These are phyloP conservation scores for Mycena olivaceomarginata DNA, from an alignment of 768 basidiomycete genomes.

Conservation along the genomic window DNA sequence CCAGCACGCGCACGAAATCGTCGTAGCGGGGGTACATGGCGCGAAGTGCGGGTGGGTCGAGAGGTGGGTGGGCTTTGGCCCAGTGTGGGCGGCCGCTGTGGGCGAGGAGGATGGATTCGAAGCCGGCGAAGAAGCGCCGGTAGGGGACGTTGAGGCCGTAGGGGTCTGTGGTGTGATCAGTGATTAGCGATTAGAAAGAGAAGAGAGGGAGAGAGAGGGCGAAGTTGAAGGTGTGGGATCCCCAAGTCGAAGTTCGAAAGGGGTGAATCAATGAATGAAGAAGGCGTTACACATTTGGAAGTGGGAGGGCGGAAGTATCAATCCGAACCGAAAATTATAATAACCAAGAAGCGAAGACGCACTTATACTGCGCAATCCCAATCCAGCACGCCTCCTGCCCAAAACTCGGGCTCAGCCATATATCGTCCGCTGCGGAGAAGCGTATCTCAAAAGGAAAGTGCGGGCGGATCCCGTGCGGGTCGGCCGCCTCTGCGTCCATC, in stretches of 20 bases:
- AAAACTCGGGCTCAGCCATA: conserved; percentile 94
- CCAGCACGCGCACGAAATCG: conserved; percentile 69
- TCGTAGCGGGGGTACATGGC: conserved; percentile 88
- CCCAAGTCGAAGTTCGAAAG: too few species aligned
- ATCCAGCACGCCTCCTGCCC: conserved; percentile 92
- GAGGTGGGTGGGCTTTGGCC: conserved; percentile 86
- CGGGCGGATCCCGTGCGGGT: conserved; percentile 85
- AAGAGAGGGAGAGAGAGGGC: conserved; percentile 10
- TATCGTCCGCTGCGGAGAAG: conserved; percentile 91
- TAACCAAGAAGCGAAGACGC: conserved; percentile 18
- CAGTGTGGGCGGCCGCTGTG: conserved; percentile 95
- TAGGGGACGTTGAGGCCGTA: conserved; percentile 92
- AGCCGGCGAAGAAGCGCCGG: conserved; percentile 83
- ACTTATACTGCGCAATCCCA: conserved; percentile 98
- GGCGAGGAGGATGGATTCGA: conserved; percentile 80
- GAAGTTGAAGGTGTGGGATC: too few species aligned
- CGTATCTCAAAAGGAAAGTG: conserved; percentile 97
- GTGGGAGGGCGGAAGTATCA: too few species aligned
- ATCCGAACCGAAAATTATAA: too few species aligned
- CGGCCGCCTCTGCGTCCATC: conserved; percentile 79
- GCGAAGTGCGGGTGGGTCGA: conserved; percentile 58
- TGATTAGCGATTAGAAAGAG: background rate
- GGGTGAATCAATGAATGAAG: too few species aligned
- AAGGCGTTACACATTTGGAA: too few species aligned
- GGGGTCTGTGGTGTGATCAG: conserved; percentile 70